Percentiles rank a stretch among this genome's conserved stretches.
Evolutionary conservation across 768 basidiomycete genomes (phyloP).

Genomic region (Serendipita sp.): DNA sequence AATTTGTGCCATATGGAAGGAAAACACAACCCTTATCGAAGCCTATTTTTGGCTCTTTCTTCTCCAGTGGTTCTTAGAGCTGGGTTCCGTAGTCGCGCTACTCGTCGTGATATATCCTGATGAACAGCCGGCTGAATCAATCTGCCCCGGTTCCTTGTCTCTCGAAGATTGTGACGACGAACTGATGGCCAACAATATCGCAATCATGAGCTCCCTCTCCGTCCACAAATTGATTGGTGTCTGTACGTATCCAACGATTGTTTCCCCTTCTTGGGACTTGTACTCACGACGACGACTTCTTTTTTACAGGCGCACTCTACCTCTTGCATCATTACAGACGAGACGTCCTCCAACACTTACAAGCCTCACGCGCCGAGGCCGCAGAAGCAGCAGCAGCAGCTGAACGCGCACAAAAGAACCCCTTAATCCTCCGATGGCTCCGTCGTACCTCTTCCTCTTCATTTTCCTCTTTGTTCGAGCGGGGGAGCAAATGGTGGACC

Average conservation of each 20-base stretch:
- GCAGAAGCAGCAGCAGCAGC: no score
- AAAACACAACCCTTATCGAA: background rate
- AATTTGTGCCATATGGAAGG: background rate
- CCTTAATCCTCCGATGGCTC: background rate
- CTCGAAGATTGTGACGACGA: background rate
- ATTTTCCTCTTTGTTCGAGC: background rate
- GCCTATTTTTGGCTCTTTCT: constrained; percentile 3
- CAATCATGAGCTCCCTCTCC: background rate
- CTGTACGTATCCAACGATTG: background rate
- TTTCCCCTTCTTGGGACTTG: background rate
- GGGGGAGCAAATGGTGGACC: background rate
- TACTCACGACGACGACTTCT: background rate
- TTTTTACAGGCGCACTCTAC: background rate
- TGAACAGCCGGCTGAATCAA: background rate
- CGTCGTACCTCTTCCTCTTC: background rate
- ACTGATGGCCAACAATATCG: background rate
- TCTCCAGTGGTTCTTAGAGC: background rate
- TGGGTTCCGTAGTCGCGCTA: background rate
- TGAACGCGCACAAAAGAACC: background rate
- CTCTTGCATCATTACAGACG: background rate
- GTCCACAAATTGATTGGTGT: background rate
- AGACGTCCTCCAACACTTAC: background rate
- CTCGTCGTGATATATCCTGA: background rate
- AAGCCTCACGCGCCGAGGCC: no score
- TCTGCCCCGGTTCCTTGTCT: background rate